A percentile compares a stretch with the other conserved stretches of the same genome.
phyloP scores from a whole-genome alignment of 331 rosid genomes.

The Spiraea crenata region DNA sequence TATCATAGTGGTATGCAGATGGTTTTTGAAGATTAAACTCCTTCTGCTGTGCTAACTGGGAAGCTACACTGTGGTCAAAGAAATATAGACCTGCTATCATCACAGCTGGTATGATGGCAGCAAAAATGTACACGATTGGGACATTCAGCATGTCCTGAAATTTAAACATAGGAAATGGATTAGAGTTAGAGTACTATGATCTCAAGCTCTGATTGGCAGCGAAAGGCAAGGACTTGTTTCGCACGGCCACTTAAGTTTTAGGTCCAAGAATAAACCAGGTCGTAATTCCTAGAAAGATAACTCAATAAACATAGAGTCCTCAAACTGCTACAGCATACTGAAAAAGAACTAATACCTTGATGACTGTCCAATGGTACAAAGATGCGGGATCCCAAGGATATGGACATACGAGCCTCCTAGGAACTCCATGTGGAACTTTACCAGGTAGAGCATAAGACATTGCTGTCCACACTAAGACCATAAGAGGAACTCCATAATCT shows the following conservation, averaged over 20 bases:
- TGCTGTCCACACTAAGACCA: slow-evolving; percentile 80
- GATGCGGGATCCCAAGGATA: slow-evolving; percentile 74
- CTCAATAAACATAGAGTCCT: no score
- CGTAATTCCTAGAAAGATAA: background rate
- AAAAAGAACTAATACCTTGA: slow-evolving; percentile 39
- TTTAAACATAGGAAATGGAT: slow-evolving; percentile 12
- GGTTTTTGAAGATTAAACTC: slow-evolving; percentile 86
- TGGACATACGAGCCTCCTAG: slow-evolving; percentile 74
- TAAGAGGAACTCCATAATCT: slow-evolving; percentile 78
- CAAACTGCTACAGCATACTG: no score
- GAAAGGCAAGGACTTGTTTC: background rate
- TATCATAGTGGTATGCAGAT: slow-evolving; percentile 73
- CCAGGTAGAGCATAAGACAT: slow-evolving; percentile 56
- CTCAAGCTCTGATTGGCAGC: background rate
- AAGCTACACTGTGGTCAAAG: slow-evolving; percentile 78
- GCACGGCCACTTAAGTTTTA: no score
- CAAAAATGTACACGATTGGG: slow-evolving; percentile 47
- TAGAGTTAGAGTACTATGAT: background rate
- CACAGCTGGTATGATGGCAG: slow-evolving; percentile 63
- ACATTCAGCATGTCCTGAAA: slow-evolving; percentile 74
- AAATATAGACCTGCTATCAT: slow-evolving; percentile 85
- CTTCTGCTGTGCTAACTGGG: slow-evolving; percentile 76
- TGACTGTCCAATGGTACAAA: slow-evolving; percentile 80
- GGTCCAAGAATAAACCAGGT: no score
- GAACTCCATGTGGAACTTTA: slow-evolving; percentile 58